phyloP scores from a whole-genome alignment of 345 rosid species.

The Laguncularia racemosa region DNA sequence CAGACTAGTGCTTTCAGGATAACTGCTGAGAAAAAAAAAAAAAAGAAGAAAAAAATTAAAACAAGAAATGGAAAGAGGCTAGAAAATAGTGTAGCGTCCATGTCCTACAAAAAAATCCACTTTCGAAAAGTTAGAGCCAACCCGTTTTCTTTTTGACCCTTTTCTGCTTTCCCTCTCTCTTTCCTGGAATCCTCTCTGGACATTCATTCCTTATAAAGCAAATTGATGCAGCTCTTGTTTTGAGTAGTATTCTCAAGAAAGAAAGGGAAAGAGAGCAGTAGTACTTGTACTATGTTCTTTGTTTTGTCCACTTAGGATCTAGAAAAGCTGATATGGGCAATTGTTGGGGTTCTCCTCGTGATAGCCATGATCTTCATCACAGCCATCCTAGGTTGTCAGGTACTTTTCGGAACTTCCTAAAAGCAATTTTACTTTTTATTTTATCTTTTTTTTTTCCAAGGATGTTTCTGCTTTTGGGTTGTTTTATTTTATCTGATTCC shows the following conservation, averaged over 20 bases:
- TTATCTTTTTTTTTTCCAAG: too few relatives aligned
- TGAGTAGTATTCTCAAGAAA: too few relatives aligned
- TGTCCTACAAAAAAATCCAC: too few relatives aligned
- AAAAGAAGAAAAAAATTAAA: not conserved
- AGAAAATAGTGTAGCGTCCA: too few relatives aligned
- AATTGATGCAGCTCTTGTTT: not conserved
- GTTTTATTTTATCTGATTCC: slow-evolving; percentile 1
- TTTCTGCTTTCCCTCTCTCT: not conserved
- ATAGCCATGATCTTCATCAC: not conserved
- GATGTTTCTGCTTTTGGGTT: not conserved
- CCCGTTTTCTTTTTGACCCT: slow-evolving; percentile 1
- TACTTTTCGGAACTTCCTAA: too few relatives aligned
- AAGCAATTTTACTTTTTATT: too few relatives aligned
- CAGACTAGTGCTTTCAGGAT: slow-evolving; percentile 10
- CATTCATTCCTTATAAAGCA: not conserved
- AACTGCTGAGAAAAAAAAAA: slow-evolving; percentile 6
- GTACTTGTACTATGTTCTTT: too few relatives aligned
- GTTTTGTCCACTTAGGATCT: too few relatives aligned
- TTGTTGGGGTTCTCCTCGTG: slow-evolving; percentile 11
- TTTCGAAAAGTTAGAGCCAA: not conserved
- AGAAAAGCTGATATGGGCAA: slow-evolving; percentile 6
- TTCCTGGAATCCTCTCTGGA: not conserved
- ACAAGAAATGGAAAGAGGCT: not conserved
- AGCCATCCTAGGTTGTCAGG: not conserved
- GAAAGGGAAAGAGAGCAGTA: too few relatives aligned